A percentile compares a stretch with the other conserved stretches of the same genome.
Evolutionary conservation across 2,329 filamentous ascomycete species (phyloP).

Genomic region (Cercospora sp.): DNA sequence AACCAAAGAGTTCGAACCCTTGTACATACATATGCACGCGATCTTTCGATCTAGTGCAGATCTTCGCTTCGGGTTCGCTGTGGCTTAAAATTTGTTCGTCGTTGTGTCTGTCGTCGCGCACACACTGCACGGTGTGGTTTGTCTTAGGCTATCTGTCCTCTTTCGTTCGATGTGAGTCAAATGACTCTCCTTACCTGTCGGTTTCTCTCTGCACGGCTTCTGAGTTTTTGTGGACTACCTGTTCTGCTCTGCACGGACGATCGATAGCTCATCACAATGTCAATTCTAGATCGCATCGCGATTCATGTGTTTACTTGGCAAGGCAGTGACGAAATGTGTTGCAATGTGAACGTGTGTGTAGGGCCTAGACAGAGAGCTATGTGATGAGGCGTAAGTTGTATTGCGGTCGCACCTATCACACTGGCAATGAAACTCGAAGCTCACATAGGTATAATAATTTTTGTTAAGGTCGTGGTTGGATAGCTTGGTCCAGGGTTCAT

Average conservation of each 20-base stretch:
- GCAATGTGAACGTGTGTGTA: background rate
- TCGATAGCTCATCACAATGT: background rate
- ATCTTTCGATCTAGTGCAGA: background rate
- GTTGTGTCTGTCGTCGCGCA: background rate
- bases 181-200: background rate
- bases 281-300: background rate
- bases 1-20: background rate
- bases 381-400: background rate
- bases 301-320: background rate
- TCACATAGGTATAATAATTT: background rate
- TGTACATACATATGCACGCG: background rate
- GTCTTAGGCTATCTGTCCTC: background rate
- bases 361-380: background rate
- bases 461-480: conserved; percentile 4
- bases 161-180: background rate
- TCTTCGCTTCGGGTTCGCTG: background rate
- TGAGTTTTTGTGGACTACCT: too few relatives aligned
- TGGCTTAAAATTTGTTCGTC: background rate
- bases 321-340: background rate
- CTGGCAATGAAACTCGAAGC: background rate
- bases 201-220: background rate
- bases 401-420: background rate
- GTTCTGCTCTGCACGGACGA: background rate
- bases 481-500: conserved; percentile 1
- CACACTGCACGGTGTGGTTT: background rate